Base-by-base conservation (phyloP, 331 rosid species). In the Dryas integrifolia region DNA sequence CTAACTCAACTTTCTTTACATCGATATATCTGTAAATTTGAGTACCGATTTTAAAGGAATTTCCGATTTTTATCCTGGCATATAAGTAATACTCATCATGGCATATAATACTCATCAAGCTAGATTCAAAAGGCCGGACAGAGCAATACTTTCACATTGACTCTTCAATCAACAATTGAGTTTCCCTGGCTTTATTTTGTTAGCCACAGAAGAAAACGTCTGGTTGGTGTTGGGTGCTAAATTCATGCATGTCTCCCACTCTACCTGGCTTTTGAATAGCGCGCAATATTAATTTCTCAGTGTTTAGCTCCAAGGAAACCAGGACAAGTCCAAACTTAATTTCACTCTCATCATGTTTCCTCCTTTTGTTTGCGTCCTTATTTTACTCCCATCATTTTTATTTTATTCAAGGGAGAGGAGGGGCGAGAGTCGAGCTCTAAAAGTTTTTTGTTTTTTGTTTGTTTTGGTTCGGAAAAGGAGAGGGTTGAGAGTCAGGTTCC, bases 221-320 rank as follows among this genome's bases (percentile, higher is more conserved):
- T 55, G 74, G 21, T 18, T 55, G 74, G 65, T 51, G 15, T 12
- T 56, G 52, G 30, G 58, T 24, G 40, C 9, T 8, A 0, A 58
- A 8, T 58, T 7, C 3, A 48, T 48, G 8, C 39, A 16, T 64
- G 75, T 70, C 65, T 13, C 43, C 64, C 45, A 24, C 53, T 10
- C 21, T 39, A 4, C 6, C 15, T 5, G 4, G 45, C 12, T 55
- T 45, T 41, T 40, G 7, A 11, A 40, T 40, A 21, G 24, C 24
- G 24, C 53, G 74, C 43, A 41, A 0, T 41, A 21, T 21, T 21
- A 21, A 39, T 53, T 3, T 10, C 35, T 45, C 21, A 41, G 9
- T 21, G 74, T 24, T 55, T 24, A n/a, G 6, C 73, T 51, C 73
- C 60, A 69, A 69, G 12, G 58, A 65, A 53, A 41, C 41, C 11